These are phyloP conservation scores for Zarea fungicola DNA, from an alignment of 2,329 filamentous ascomycete genomes.

Conservation along the genomic window DNA sequence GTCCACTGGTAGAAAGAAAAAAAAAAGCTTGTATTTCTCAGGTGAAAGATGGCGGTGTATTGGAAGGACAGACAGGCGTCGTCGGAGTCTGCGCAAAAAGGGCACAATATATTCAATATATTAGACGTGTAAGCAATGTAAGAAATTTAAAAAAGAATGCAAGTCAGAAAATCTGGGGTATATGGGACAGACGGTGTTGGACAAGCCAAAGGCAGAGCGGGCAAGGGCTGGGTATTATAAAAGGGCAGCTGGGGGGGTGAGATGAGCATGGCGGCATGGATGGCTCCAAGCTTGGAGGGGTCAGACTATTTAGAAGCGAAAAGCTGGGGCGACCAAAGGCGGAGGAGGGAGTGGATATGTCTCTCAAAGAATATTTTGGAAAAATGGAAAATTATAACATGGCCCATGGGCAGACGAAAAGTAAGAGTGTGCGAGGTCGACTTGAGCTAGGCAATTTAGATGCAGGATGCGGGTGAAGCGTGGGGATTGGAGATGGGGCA, in stretches of 20 bases:
- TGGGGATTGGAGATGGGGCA: too few species aligned
- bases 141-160: not conserved
- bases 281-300: too few species aligned
- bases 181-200: not conserved
- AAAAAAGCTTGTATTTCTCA: too few species aligned
- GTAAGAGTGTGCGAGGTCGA: not conserved
- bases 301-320: not conserved
- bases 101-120: too few species aligned
- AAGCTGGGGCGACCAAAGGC: not conserved
- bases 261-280: too few species aligned
- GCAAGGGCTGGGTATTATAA: conserved; percentile 5
- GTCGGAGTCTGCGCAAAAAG: not conserved
- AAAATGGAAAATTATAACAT: not conserved
- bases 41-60: too few species aligned
- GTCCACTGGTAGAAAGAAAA: not conserved
- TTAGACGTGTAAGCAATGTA: not conserved
- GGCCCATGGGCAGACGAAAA: not conserved
- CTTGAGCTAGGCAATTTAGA: not conserved
- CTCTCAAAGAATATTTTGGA: not conserved
- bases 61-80: not conserved
- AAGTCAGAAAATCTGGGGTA: conserved; percentile 5
- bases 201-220: conserved; percentile 4
- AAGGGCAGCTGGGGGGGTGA: not conserved
- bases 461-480: not conserved
- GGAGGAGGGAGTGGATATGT: not conserved